A percentile compares a stretch with the other conserved stretches of the same genome.
These are phyloP conservation scores for Trichoderma sp. DNA, from an alignment of 2,329 filamentous ascomycete species.

Conservation along the genomic window DNA sequence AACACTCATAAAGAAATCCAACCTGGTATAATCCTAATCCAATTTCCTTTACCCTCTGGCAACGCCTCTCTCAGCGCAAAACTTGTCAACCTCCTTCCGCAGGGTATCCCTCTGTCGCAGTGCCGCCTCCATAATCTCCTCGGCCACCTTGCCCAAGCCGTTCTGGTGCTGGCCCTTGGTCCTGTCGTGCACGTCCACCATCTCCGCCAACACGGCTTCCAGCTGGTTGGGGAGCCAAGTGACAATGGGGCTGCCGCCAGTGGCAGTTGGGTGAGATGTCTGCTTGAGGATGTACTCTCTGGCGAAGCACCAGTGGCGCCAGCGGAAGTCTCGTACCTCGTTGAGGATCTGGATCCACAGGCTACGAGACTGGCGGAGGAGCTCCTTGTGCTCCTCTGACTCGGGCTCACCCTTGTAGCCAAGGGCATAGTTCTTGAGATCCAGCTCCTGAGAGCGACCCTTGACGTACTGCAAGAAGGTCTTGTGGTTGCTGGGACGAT, in stretches of 20 bases:
- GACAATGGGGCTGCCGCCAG: conserved; percentile 77
- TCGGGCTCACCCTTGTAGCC: conserved; percentile 26
- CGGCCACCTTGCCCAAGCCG: conserved; percentile 46
- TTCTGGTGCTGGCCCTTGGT: conserved; percentile 39
- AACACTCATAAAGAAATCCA: neutral
- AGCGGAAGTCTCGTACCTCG: conserved; percentile 77
- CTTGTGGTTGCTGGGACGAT: conserved; percentile 85
- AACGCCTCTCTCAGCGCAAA: conserved; percentile 62
- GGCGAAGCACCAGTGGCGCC: conserved; percentile 84
- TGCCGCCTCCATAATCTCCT: conserved; percentile 66
- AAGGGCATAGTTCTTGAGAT: conserved; percentile 59
- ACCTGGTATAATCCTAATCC: neutral
- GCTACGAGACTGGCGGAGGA: conserved; percentile 54
- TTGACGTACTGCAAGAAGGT: conserved; percentile 76
- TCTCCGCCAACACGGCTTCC: conserved; percentile 68
- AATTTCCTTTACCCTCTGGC: neutral
- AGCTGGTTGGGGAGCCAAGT: conserved; percentile 84
- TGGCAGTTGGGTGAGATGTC: conserved; percentile 73
- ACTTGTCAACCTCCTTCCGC: conserved; percentile 72
- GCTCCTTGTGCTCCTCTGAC: conserved; percentile 36
- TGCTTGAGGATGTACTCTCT: conserved; percentile 81
- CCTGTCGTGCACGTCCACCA: conserved; percentile 56
- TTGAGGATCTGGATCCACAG: conserved; percentile 66
- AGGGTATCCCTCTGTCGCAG: conserved; percentile 63
- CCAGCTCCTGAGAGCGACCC: conserved; percentile 46